Evolutionary conservation across 805 yeast genomes (phyloP), one percentile per base, ranked within the genome.

Genomic region (Saccharomycopsis sp.): DNA sequence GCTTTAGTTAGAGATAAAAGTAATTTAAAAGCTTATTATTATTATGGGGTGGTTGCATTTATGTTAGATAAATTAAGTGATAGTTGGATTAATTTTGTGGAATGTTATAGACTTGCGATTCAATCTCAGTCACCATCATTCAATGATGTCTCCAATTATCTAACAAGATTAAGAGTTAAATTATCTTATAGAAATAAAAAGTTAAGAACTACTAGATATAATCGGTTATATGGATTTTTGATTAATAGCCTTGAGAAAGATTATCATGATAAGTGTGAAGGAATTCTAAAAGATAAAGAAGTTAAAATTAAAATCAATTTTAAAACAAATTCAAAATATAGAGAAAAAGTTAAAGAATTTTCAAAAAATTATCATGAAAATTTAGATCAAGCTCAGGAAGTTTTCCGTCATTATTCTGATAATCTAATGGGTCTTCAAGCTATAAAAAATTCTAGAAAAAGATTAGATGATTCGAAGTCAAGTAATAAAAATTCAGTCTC

Each of bases 21-120:
- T 6, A 17, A n/a, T 18, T 14, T 35, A 21, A 35, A 35, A 26
- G 38, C 21, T 15, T 23, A 17, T 27, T 35, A 21, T 19, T 35
- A 35, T 27, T 10, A 4, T 23, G 38, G 38, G 21, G 5, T 35
- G 10, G 38, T 35, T n/a, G 17, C 20, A n/a, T 18, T 35, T 23
- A 35, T 35, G 8, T 19, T 6, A 9, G 23, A 15, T 5, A 18
- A 17, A 6, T 13, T 35, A 12, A 10, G 8, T 13, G 23, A 18
- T 5, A 4, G 31, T 8, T 15, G 20, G 21, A 8, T 5, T 6
- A 5, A n/a, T 5, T 35, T 35, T 26, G 21, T 17, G 9, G 14
- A 15, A 15, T 21, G 30, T 12, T 35, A 35, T 27, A n/a, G 20
- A 9, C 15, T 27, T 8, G 38, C 38, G 13, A 17, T 35, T 14